Evolutionary conservation across 192 early-diverging fungal species (phyloP).

Genomic region (Podila minutissima): DNA sequence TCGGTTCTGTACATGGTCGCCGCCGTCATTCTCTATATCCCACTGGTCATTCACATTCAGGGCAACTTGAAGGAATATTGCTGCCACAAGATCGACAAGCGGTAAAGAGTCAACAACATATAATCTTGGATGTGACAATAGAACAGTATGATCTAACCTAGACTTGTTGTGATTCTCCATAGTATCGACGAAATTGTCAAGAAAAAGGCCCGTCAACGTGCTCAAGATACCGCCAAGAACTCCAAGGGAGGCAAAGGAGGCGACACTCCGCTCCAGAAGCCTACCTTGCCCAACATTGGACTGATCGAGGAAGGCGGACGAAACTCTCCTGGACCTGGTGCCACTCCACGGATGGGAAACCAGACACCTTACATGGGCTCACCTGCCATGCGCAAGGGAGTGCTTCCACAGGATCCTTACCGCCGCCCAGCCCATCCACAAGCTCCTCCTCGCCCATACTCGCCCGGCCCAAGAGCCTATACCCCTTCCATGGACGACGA

Average conservation of each 20-base stretch:
- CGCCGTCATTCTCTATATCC: conserved; percentile 79
- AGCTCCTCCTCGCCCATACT: conserved; percentile 37
- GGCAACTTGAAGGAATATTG: conserved; percentile 92
- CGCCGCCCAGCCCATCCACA: conserved; percentile 36
- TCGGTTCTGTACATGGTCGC: conserved; percentile 64
- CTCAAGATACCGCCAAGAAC: conserved; percentile 30
- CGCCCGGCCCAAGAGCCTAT: conserved; percentile 34
- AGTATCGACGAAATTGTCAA: conserved; percentile 68
- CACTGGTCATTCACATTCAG: conserved; percentile 77
- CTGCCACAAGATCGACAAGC: conserved; percentile 89
- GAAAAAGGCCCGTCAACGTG: conserved; percentile 57
- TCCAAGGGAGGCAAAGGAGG: conserved; percentile 22
- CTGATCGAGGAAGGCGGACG: conserved; percentile 36
- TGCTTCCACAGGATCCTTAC: conserved; percentile 43
- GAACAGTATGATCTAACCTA: too few species aligned
- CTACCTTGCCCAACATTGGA: conserved; percentile 51
- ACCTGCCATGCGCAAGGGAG: conserved; percentile 30
- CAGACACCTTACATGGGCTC: conserved; percentile 40
- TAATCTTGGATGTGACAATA: too few species aligned
- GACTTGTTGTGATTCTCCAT: neutral
- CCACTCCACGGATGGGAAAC: conserved; percentile 23
- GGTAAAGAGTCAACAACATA: conserved; percentile 56
- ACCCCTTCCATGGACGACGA: conserved; percentile 43
- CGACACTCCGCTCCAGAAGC: conserved; percentile 30
- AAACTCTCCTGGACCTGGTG: conserved; percentile 15